These are phyloP conservation scores for Penicillium cinerascens DNA, from an alignment of 495 filamentous ascomycete species.

Conservation along the genomic window DNA sequence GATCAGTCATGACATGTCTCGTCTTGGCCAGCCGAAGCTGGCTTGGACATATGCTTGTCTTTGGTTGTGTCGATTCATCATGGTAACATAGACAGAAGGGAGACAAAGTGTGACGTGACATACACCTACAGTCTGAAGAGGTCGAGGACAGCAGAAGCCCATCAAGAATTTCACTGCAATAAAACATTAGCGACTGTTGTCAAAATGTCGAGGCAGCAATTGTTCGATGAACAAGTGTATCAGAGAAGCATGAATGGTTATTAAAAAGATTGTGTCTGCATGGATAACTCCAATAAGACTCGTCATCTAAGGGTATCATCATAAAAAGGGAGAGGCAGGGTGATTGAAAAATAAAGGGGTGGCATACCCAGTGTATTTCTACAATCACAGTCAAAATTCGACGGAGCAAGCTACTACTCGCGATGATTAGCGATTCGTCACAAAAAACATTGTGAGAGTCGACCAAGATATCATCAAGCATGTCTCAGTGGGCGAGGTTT, in stretches of 20 bases:
- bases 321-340: constrained; percentile 24
- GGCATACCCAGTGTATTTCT: constrained; percentile 21
- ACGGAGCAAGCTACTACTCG: constrained; percentile 13
- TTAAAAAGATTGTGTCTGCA: constrained; percentile 53
- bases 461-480: constrained; percentile 12
- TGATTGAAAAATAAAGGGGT: neutral
- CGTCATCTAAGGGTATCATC: constrained; percentile 59
- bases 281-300: constrained; percentile 61
- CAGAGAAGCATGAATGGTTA: constrained; percentile 61
- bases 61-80: constrained; percentile 53
- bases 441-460: constrained; percentile 17
- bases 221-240: constrained; percentile 19
- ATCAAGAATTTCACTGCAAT: constrained; percentile 12
- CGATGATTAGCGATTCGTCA: constrained; percentile 33
- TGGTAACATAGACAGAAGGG: constrained; percentile 13
- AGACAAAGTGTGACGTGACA: constrained; percentile 23
- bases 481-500: constrained; percentile 99
- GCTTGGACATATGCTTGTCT: constrained; percentile 64
- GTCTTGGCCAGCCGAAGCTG: constrained; percentile 43
- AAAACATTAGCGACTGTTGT: constrained; percentile 24
- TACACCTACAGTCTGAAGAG: constrained; percentile 27
- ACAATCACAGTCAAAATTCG: constrained; percentile 9
- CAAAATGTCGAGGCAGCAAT: constrained; percentile 11
- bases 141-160: neutral
- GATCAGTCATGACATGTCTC: constrained; percentile 51